Evolutionary conservation across 2,329 filamentous ascomycete genomes (phyloP).

Genomic region (Tolypocladium nubicola): DNA sequence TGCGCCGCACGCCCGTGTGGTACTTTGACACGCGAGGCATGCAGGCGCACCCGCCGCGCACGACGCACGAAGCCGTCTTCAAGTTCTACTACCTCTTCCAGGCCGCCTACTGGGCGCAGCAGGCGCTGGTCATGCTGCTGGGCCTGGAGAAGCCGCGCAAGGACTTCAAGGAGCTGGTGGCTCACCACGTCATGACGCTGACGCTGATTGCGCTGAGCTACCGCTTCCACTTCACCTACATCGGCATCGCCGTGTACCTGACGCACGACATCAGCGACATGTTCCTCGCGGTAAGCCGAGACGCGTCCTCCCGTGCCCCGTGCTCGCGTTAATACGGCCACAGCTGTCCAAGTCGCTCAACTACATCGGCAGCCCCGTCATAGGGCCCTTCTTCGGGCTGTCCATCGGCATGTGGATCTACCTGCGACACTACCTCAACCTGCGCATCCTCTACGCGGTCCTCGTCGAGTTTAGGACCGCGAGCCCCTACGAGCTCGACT

Average conservation of each 20-base stretch:
- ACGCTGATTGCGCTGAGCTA: conserved; percentile 79
- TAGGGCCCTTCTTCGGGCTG: conserved; percentile 69
- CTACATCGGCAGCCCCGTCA: conserved; percentile 71
- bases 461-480: conserved; percentile 66
- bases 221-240: conserved; percentile 96
- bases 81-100: conserved; percentile 96
- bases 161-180: conserved; percentile 88
- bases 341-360: conserved; percentile 78
- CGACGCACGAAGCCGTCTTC: conserved; percentile 67
- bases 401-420: conserved; percentile 86
- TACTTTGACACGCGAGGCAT: conserved; percentile 88
- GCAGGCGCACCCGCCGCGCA: conserved; percentile 83
- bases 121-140: conserved; percentile 80
- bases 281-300: conserved; percentile 55
- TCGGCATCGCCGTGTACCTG: conserved; percentile 85
- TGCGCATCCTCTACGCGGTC: conserved; percentile 64
- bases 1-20: conserved; percentile 85
- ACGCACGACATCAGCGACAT: conserved; percentile 93
- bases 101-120: conserved; percentile 91
- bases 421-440: conserved; percentile 75
- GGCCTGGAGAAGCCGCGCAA: conserved; percentile 89
- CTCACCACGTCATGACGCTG: conserved; percentile 84
- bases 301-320: too few relatives aligned
- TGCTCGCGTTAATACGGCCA: background rate
- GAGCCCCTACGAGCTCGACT: conserved; percentile 66